Base-by-base conservation (phyloP, 1,139 yeast species). In the Saccharomyces uvarum region DNA sequence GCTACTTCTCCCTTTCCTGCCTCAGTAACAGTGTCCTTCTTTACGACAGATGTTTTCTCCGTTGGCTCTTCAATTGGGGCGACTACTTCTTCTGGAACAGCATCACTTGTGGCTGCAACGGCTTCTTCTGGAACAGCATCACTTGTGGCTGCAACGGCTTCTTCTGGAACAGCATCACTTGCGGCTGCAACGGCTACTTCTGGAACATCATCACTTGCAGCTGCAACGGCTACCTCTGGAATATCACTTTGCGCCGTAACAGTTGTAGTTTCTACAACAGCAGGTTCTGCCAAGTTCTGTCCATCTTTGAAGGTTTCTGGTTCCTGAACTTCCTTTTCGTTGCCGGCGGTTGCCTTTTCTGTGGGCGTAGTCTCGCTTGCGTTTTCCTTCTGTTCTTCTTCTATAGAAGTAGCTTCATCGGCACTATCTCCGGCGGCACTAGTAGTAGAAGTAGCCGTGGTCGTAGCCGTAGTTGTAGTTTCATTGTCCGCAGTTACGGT, bases 41-140 rank as follows among this genome's bases (percentile, higher is more conserved):
- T 38, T 38, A 19, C 44, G 11, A 19, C 44, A 11, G 24, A 16
- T 3, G 24, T 38, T 38, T 38, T 21, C 24, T 9, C 21, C 26
- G 14, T 38, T 38, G 4, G 13, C 9, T 32, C 47, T n/a, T 49
- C 52, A 1, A 41, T 50, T 13, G 56, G 55, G 4, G 44, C 50
- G 26, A 49, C 50, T 26, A 47, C 57, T 19, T 50, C 42, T n/a
- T 54, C 56, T 9, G 44, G 33, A 16, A 50, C 51, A 2, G 42
- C 42, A 14, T 16, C 26, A 27, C 49, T 31, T 47, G 32, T 14
- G 28, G 29, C 11, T 48, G 33, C 5, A 49, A 21, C 48, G 26
- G 56, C 51, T 24, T 33, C 33, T 16, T 48, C 16, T 8, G 51
- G 41, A 2, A 51, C 24, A 16, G 1, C 16, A 16, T 16, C 16